Percentiles rank a stretch among this genome's conserved stretches.
These are phyloP conservation scores for Fusarium transvaalense DNA, from an alignment of 2,329 filamentous ascomycete genomes.

Conservation along the genomic window DNA sequence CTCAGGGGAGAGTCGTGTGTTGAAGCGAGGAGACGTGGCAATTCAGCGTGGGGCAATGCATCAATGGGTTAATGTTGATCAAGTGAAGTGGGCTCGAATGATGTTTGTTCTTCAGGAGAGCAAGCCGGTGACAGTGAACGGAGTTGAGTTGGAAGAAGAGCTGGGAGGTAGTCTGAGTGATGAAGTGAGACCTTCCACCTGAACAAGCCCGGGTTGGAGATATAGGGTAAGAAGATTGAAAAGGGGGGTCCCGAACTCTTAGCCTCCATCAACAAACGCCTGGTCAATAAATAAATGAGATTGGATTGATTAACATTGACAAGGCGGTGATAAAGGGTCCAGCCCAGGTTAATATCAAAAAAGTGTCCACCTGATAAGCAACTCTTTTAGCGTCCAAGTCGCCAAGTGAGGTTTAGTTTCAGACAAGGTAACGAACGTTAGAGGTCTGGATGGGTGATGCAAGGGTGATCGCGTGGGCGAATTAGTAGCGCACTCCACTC, in stretches of 20 bases:
- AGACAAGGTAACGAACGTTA: neutral
- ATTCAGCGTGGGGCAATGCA: constrained; percentile 70
- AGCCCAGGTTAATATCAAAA: constrained; percentile 9
- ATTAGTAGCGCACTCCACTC: constrained; percentile 31
- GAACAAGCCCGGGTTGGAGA: neutral
- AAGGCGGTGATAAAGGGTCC: constrained; percentile 27
- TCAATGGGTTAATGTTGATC: constrained; percentile 62
- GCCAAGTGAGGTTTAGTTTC: constrained; percentile 14
- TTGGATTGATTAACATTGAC: constrained; percentile 4
- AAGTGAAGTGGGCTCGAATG: constrained; percentile 61
- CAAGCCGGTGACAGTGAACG: constrained; percentile 26
- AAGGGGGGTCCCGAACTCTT: constrained; percentile 3
- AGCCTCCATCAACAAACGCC: neutral
- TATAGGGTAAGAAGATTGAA: neutral
- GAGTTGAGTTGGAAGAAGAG: constrained; percentile 28
- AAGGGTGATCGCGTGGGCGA: constrained; percentile 45
- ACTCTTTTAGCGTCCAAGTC: constrained; percentile 23
- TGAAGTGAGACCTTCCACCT: neutral
- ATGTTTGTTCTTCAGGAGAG: constrained; percentile 54
- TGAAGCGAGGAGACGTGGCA: constrained; percentile 64
- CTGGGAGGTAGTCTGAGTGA: neutral
- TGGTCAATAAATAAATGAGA: constrained; percentile 3
- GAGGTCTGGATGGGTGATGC: constrained; percentile 23
- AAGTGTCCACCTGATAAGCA: constrained; percentile 40
- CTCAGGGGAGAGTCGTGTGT: constrained; percentile 57